These are phyloP conservation scores for Craterostigma plantagineum DNA, from an alignment of 257 asterid species.

Conservation along the genomic window DNA sequence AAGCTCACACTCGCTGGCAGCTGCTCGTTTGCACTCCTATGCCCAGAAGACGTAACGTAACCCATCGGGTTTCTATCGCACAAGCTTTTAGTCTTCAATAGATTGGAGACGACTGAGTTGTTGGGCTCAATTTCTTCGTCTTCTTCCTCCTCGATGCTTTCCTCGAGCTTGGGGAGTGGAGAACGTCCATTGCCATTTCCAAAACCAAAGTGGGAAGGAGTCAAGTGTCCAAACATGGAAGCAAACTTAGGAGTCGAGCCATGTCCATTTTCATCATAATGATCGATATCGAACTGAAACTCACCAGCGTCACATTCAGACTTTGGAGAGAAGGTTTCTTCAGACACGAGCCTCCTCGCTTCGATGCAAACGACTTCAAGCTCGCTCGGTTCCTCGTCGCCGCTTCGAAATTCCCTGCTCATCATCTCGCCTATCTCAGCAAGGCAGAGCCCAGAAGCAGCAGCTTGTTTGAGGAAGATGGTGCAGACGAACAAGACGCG, in stretches of 20 bases:
- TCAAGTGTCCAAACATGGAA: conserved; percentile 17
- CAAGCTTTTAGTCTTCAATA: conserved; percentile 37
- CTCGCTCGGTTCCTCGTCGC: conserved; percentile 96
- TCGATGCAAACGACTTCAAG: conserved; percentile 78
- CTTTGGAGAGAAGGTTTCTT: conserved; percentile 32
- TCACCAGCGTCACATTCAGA: conserved; percentile 31
- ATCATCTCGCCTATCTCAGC: conserved; percentile 98
- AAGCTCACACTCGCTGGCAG: conserved; percentile 66
- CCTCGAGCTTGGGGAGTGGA: conserved; percentile 60
- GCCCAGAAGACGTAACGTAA: conserved; percentile 64
- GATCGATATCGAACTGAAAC: conserved; percentile 60
- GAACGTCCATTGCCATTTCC: too few relatives aligned
- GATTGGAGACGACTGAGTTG: conserved; percentile 20
- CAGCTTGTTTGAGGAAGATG: conserved; percentile 74
- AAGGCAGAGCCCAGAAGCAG: conserved; percentile 66
- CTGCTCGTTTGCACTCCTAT: conserved; percentile 93
- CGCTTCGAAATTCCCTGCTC: conserved; percentile 78
- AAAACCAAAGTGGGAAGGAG: too few relatives aligned
- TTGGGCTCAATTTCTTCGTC: conserved; percentile 18
- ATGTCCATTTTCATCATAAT: conserved; percentile 34
- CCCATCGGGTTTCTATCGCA: conserved; percentile 43
- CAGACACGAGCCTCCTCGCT: conserved; percentile 44
- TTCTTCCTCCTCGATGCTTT: conserved; percentile 57
- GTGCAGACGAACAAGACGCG: conserved; percentile 70
- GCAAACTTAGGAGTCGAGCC: conserved; percentile 20